phyloP scores from a whole-genome alignment of 306 rosid genomes.

The Cucurbita ficifolia region DNA sequence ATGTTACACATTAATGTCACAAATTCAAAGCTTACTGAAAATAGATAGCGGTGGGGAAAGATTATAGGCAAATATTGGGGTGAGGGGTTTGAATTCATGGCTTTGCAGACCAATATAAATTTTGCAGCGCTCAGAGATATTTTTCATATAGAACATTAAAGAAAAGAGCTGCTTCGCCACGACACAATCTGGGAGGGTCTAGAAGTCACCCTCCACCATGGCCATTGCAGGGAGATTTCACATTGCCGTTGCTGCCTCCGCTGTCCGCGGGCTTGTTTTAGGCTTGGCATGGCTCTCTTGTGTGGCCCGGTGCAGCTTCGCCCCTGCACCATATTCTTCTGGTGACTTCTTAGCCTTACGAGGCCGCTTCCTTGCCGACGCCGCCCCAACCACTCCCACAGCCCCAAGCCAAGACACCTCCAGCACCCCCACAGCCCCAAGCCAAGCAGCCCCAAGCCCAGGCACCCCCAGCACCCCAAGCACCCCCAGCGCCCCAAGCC shows the following conservation, averaged over 20 bases:
- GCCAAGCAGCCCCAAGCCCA: background rate
- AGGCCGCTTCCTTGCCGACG: background rate
- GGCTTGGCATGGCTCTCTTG: conserved; percentile 17
- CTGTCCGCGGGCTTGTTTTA: background rate
- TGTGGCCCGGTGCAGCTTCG: conserved; percentile 2
- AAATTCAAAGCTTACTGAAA: background rate
- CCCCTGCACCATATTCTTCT: background rate
- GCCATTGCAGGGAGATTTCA: conserved; percentile 4
- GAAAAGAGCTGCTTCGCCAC: background rate
- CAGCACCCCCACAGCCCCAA: too few species aligned
- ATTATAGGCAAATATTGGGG: background rate
- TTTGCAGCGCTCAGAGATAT: background rate
- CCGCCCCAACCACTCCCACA: background rate
- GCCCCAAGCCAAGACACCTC: too few species aligned
- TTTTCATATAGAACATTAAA: background rate
- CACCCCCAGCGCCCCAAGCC: background rate
- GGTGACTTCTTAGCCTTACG: background rate
- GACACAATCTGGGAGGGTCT: conserved; percentile 1
- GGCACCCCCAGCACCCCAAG: too few species aligned
- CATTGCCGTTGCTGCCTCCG: background rate
- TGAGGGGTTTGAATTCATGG: background rate
- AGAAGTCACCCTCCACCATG: conserved; percentile 1
- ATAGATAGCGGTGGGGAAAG: background rate
- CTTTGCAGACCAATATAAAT: background rate
- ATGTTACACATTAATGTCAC: background rate